phyloP scores from a whole-genome alignment of 805 yeast genomes.

The Cyberlindnera xishuangbannaensis region DNA sequence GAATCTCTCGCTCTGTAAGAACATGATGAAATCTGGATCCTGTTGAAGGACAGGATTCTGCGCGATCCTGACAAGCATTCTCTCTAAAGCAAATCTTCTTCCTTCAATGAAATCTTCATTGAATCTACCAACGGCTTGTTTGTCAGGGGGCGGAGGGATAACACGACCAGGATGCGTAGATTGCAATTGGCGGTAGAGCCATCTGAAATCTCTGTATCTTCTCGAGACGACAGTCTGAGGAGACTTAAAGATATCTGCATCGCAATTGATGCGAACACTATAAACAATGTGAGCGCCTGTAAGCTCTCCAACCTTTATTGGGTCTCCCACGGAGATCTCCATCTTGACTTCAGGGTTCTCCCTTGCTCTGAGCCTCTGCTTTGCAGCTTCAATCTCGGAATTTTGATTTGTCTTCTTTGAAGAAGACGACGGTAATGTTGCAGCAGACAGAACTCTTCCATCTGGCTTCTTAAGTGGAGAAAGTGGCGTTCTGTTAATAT shows the following conservation, averaged over 20 bases:
- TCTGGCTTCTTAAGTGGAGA: conserved; percentile 20
- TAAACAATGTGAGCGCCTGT: conserved; percentile 87
- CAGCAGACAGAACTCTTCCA: no score
- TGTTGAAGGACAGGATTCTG: conserved; percentile 47
- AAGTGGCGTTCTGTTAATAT: conserved; percentile 30
- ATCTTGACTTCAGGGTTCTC: conserved; percentile 29
- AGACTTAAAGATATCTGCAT: conserved; percentile 25
- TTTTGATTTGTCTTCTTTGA: conserved; percentile 1
- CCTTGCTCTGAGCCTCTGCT: conserved; percentile 9
- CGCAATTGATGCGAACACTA: conserved; percentile 59
- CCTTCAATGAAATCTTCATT: conserved; percentile 85
- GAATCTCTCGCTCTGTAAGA: conserved; percentile 71
- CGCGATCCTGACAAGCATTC: conserved; percentile 75
- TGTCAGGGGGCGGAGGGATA: conserved; percentile 94
- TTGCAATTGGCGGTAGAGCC: conserved; percentile 87
- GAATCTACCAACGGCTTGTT: conserved; percentile 88
- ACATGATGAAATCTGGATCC: conserved; percentile 74
- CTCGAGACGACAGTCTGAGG: conserved; percentile 60
- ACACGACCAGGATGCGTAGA: conserved; percentile 84
- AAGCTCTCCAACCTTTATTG: conserved; percentile 85
- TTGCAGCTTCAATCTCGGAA: conserved; percentile 9
- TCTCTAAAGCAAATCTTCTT: conserved; percentile 77
- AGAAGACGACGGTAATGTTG: no score
- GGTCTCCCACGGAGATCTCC: conserved; percentile 79
- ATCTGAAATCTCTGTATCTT: conserved; percentile 86